Percentiles rank a stretch among this genome's conserved stretches.
Evolutionary conservation across 345 rosid species (phyloP).

Genomic region (Eutrema japonicum): DNA sequence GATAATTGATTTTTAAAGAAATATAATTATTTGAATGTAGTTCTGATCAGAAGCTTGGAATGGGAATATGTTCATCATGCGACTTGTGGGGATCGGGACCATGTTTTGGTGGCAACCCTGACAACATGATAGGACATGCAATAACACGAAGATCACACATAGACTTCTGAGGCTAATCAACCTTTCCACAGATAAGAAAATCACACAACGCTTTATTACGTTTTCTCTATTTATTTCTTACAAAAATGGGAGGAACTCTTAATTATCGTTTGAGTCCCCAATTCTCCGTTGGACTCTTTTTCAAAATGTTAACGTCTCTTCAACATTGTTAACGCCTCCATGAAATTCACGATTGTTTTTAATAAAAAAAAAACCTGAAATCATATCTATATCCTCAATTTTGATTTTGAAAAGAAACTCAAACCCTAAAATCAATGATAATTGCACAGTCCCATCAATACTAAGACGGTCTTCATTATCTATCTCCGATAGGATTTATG

Average conservation of each 20-base stretch:
- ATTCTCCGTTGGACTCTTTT: too few relatives aligned
- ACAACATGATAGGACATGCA: background rate
- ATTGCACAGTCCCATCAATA: too few relatives aligned
- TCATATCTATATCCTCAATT: too few relatives aligned
- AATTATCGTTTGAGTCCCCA: too few relatives aligned
- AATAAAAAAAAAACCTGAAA: too few relatives aligned
- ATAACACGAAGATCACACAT: background rate
- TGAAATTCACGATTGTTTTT: too few relatives aligned
- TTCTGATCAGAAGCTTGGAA: background rate
- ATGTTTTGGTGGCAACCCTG: background rate
- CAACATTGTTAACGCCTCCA: too few relatives aligned
- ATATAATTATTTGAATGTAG: background rate
- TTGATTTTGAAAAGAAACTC: too few relatives aligned
- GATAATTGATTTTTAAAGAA: background rate
- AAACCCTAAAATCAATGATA: too few relatives aligned
- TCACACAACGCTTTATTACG: background rate
- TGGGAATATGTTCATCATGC: background rate
- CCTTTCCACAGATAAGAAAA: background rate
- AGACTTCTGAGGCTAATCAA: background rate
- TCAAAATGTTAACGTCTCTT: too few relatives aligned
- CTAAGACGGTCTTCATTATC: too few relatives aligned
- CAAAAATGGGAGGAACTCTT: background rate
- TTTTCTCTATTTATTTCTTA: background rate
- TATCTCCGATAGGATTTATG: too few relatives aligned
- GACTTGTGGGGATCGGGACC: background rate